A percentile compares a stretch with the other conserved stretches of the same genome.
Evolutionary conservation across 352 stramenopile genomes (phyloP).

Genomic region (Pythium coloratum): DNA sequence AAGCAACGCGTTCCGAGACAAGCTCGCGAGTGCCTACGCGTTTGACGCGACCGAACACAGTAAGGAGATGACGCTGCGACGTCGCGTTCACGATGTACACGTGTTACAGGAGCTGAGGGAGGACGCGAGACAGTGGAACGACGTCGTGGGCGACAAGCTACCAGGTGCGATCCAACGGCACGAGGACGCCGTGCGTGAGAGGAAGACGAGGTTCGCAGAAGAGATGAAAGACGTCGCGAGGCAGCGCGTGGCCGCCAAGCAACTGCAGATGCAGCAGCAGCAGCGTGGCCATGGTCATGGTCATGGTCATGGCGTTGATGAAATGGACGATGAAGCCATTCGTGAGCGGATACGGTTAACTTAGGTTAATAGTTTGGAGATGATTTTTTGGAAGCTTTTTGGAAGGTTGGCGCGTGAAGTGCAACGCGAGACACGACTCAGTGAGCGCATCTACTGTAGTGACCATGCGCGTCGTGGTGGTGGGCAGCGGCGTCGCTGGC

Average conservation of each 20-base stretch:
- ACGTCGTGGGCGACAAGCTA: slow-evolving; percentile 20
- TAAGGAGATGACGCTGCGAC: background rate
- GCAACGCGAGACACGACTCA: background rate
- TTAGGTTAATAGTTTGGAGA: background rate
- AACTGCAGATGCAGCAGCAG: background rate
- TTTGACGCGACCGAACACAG: background rate
- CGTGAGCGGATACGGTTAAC: background rate
- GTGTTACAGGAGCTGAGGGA: slow-evolving; percentile 19
- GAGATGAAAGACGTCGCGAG: slow-evolving; percentile 23
- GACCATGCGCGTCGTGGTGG: slow-evolving; percentile 5
- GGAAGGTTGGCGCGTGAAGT: no score
- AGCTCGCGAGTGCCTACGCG: slow-evolving; percentile 32
- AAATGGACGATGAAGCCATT: background rate
- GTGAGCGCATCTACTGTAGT: no score
- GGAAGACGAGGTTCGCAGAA: slow-evolving; percentile 19
- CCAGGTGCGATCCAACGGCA: slow-evolving; percentile 11
- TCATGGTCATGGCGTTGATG: background rate
- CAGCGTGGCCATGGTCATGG: background rate
- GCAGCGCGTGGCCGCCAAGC: slow-evolving; percentile 9
- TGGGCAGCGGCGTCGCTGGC: slow-evolving; percentile 11
- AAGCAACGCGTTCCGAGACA: slow-evolving; percentile 39
- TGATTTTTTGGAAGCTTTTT: background rate
- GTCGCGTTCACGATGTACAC: slow-evolving; percentile 19
- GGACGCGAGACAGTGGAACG: slow-evolving; percentile 33
- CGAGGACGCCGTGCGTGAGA: background rate